Conservation (phyloP, 2,329 filamentous ascomycete species). For the Neofusicoccum ribis region DNA sequence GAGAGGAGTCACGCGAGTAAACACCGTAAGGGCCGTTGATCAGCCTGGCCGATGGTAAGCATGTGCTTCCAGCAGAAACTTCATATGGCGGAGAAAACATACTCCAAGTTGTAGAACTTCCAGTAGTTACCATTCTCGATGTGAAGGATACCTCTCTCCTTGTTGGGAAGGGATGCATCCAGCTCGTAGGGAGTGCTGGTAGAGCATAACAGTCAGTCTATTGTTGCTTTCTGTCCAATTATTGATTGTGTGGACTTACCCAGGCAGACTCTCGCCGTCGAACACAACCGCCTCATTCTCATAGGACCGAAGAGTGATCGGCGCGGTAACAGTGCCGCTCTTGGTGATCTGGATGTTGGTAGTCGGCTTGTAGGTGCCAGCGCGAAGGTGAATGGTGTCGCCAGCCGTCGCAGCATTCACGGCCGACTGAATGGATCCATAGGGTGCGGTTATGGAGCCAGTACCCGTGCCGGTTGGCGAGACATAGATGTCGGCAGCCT, state of each 20-base stretch:
- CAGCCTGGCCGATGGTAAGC: slow-evolving; percentile 20
- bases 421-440: slow-evolving; percentile 50
- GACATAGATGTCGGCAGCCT: slow-evolving; percentile 45
- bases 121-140: slow-evolving; percentile 49
- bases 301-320: slow-evolving; percentile 47
- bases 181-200: slow-evolving; percentile 45
- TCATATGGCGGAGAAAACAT: background rate
- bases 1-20: slow-evolving; percentile 36
- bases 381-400: slow-evolving; percentile 48
- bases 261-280: slow-evolving; percentile 44
- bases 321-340: slow-evolving; percentile 42
- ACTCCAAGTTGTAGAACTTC: slow-evolving; percentile 45
- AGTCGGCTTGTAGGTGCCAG: slow-evolving; percentile 47
- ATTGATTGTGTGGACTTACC: slow-evolving; percentile 12
- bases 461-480: slow-evolving; percentile 45
- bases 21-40: slow-evolving; percentile 43
- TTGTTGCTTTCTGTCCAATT: too few species aligned
- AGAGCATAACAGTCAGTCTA: too few species aligned
- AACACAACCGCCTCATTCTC: slow-evolving; percentile 47
- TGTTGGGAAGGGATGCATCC: slow-evolving; percentile 41
- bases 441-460: slow-evolving; percentile 44
- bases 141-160: slow-evolving; percentile 50
- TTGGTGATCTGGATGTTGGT: slow-evolving; percentile 52
- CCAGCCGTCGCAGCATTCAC: slow-evolving; percentile 49
- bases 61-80: background rate